Evolutionary conservation across 2,329 filamentous ascomycete genomes (phyloP).

Genomic region (Ophiostoma sp.): DNA sequence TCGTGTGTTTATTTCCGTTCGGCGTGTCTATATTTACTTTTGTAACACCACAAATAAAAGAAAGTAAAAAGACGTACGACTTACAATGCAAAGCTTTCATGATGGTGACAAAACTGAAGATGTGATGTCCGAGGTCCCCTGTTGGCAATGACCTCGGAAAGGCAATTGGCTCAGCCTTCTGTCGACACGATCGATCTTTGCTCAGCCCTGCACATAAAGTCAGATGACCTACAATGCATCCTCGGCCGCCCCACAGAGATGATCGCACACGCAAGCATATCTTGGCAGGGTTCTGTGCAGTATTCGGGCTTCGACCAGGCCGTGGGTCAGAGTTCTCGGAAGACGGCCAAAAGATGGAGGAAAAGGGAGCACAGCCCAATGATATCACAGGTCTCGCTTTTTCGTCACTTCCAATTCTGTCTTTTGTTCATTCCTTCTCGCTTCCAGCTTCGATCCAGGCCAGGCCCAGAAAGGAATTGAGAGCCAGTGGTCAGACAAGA

Average conservation of each 20-base stretch:
- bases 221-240: neutral
- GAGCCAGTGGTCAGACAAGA: constrained; percentile 3
- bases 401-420: neutral
- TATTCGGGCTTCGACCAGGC: neutral
- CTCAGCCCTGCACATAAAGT: neutral
- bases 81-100: neutral
- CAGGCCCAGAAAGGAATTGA: constrained; percentile 4
- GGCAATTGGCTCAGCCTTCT: neutral
- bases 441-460: neutral
- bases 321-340: neutral
- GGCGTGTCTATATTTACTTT: neutral
- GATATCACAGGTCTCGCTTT: neutral
- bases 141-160: neutral
- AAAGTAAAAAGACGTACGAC: neutral
- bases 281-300: neutral
- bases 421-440: neutral
- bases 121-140: neutral
- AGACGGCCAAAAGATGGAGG: neutral
- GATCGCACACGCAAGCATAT: neutral
- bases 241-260: neutral
- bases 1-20: neutral
- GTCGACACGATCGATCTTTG: neutral
- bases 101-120: neutral
- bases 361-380: neutral
- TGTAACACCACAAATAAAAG: neutral